These are phyloP conservation scores for Plectranthus barbatus DNA, from an alignment of 257 asterid genomes.

Conservation along the genomic window DNA sequence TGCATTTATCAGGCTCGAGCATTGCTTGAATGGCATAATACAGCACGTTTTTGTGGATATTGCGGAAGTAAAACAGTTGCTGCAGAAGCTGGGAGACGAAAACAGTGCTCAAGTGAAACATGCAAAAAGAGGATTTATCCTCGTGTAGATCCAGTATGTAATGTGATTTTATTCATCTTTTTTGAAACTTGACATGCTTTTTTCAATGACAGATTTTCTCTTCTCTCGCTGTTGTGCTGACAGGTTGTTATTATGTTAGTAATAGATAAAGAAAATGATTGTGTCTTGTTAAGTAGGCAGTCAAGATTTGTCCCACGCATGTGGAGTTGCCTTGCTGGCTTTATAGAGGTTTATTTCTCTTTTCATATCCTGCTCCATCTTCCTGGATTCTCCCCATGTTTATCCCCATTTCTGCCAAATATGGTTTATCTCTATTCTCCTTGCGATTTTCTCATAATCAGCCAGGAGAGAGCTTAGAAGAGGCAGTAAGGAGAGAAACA, in stretches of 20 bases:
- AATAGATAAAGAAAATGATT: slow-evolving; percentile 80
- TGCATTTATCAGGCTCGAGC: slow-evolving; percentile 65
- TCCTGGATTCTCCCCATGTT: neutral
- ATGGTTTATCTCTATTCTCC: neutral
- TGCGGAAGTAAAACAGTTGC: slow-evolving; percentile 64
- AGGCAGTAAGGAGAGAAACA: slow-evolving; percentile 96
- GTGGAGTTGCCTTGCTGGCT: slow-evolving; percentile 99
- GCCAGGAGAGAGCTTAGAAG: slow-evolving; percentile 98
- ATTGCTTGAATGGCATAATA: slow-evolving; percentile 79
- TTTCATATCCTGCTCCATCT: neutral
- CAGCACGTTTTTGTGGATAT: slow-evolving; percentile 71
- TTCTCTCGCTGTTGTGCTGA: slow-evolving; percentile 10
- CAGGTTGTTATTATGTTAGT: slow-evolving; percentile 98
- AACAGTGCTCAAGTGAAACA: slow-evolving; percentile 63
- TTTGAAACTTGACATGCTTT: neutral
- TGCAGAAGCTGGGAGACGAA: slow-evolving; percentile 86
- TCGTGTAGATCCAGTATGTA: slow-evolving; percentile 88
- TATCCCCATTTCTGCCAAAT: neutral
- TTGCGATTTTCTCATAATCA: slow-evolving; percentile 18
- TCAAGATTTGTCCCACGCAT: slow-evolving; percentile 93
- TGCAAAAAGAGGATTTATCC: slow-evolving; percentile 88
- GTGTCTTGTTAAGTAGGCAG: slow-evolving; percentile 77
- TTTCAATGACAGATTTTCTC: neutral
- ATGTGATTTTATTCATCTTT: slow-evolving; percentile 1
- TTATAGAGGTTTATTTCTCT: slow-evolving; percentile 60